Percentiles rank a stretch among this genome's conserved stretches.
Evolutionary conservation across 2,329 filamentous ascomycete genomes (phyloP).

Genomic region (Paecilomyces fulvus): DNA sequence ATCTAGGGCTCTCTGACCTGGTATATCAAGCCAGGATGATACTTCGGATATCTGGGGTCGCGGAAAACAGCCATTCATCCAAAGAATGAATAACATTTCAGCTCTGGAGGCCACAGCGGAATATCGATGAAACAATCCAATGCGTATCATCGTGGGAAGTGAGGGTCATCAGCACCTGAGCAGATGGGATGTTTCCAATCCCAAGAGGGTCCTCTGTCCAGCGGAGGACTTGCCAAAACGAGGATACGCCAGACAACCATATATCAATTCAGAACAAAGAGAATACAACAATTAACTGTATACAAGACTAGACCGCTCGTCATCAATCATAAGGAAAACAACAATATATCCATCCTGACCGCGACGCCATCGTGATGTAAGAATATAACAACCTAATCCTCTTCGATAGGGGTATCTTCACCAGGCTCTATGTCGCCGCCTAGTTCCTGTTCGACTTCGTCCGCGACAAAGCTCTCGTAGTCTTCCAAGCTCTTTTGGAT

Average conservation of each 20-base stretch:
- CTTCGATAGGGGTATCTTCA: constrained; percentile 18
- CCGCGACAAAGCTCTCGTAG: constrained; percentile 86
- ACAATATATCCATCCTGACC: not conserved
- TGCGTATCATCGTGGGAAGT: not conserved
- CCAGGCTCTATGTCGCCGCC: constrained; percentile 50
- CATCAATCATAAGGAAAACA: constrained; percentile 4
- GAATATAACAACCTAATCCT: not conserved
- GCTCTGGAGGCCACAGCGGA: not conserved
- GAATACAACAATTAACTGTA: not conserved
- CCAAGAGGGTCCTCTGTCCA: not conserved
- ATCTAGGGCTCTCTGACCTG: not conserved
- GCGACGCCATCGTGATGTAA: not conserved
- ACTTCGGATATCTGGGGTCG: not conserved
- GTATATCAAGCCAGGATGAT: not conserved
- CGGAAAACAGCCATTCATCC: not conserved
- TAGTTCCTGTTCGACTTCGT: constrained; percentile 82
- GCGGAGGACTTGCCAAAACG: not conserved
- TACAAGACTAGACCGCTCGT: not conserved
- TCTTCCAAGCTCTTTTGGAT: constrained; percentile 87
- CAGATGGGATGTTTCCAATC: not conserved
- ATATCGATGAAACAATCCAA: not conserved
- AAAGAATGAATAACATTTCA: not conserved
- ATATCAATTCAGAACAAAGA: not conserved
- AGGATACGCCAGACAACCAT: not conserved
- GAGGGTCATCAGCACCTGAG: not conserved